These are phyloP conservation scores for Lyophyllum atratum DNA, from an alignment of 768 basidiomycete genomes.

Conservation along the genomic window DNA sequence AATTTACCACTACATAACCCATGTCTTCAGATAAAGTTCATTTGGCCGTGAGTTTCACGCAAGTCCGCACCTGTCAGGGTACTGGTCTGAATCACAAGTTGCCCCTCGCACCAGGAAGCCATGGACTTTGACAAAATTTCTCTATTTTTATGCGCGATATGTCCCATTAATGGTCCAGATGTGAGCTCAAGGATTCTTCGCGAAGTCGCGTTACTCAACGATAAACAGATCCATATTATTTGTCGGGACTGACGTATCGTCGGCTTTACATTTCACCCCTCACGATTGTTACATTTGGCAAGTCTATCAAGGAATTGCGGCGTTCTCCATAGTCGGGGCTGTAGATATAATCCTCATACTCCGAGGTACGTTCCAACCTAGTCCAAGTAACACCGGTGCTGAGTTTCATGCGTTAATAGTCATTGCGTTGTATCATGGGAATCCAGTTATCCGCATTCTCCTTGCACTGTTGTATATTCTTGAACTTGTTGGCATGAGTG, in stretches of 20 bases:
- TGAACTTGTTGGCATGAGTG: conserved; percentile 32
- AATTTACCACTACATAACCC: background rate
- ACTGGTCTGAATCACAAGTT: background rate
- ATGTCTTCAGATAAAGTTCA: conserved; percentile 31
- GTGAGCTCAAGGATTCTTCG: conserved; percentile 21
- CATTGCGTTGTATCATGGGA: conserved; percentile 42
- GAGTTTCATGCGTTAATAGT: conserved; percentile 22
- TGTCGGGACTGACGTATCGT: conserved; percentile 36
- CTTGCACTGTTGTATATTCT: conserved; percentile 26
- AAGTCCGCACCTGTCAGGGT: background rate
- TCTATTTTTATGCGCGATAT: conserved; percentile 40
- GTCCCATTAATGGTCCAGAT: conserved; percentile 36
- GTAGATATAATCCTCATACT: conserved; percentile 43
- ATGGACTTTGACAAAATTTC: conserved; percentile 36
- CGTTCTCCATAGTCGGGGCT: conserved; percentile 26
- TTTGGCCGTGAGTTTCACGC: conserved; percentile 41
- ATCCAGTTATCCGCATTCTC: conserved; percentile 25
- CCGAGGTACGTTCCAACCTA: conserved; percentile 28
- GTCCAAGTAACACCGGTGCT: background rate
- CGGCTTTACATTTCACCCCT: conserved; percentile 35
- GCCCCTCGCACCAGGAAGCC: conserved; percentile 21
- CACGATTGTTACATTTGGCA: conserved; percentile 48
- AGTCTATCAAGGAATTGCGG: conserved; percentile 40
- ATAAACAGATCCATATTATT: conserved; percentile 31
- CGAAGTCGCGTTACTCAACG: background rate